Base-by-base conservation (phyloP, 768 basidiomycete species). In the Kwoniella newhampshirensis region DNA sequence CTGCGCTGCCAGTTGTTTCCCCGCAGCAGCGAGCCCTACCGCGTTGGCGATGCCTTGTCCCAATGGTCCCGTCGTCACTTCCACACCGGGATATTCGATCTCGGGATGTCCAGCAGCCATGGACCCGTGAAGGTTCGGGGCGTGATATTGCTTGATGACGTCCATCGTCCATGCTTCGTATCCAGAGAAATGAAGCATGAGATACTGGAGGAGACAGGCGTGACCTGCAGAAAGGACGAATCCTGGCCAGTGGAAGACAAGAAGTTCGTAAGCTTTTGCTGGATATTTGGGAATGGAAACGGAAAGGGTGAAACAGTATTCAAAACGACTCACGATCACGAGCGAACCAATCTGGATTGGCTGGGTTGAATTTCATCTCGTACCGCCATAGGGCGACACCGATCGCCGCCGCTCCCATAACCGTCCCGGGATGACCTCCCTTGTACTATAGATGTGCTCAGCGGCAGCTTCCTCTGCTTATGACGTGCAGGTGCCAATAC, bases 391-490 rank as follows among this genome's bases (percentile, higher is more conserved):
- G 64, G 2, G 74, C 73, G 21, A 74, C 62, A 36, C 71, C 76
- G 50, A 73, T 74, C 3, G 73, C 69, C 1, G 76, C 74, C 3
- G 73, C 76, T n/a, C 76, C 76, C 76, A 77, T 77, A 53, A 73
- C 73, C 2, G 76, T 77, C 17, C 76, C 76, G 7, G 74, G 73
- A 41, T 77, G 76, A 8, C 76, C 76, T 18, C 76, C 76, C 52
- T 72, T 71, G 67, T 65, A 77, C 53, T 67, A 39, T n/a, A 25
- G 7, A 20, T 15, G 9, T 11, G 28, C n/a, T 26, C 5, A 48
- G 46, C 13, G 35, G 46, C 3, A 17, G 18, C 8, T 41, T 7
- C 35, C 8, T 37, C 35, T n/a, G 40, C 40, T 15, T 15, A 15
- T 15, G 9, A 11, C 42, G 12, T 43, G 42, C 9, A 25, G 9